These are phyloP conservation scores for Citrus australasica DNA, from an alignment of 345 rosid species.

Conservation along the genomic window DNA sequence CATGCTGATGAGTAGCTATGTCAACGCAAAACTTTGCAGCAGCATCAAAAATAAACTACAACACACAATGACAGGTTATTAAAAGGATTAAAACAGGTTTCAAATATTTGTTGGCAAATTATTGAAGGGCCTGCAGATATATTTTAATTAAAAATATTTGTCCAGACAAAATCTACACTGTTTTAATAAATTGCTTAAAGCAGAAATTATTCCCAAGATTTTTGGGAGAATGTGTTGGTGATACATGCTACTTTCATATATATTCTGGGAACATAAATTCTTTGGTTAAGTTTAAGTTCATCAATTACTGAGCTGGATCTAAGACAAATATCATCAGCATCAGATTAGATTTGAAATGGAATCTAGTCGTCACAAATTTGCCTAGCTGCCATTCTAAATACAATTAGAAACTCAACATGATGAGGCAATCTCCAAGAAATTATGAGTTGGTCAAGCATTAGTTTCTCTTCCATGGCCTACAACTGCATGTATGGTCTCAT, in stretches of 20 bases:
- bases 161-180: background rate
- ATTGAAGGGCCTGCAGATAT: background rate
- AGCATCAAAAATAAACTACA: constrained; percentile 66
- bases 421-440: background rate
- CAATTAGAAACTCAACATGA: background rate
- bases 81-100: background rate
- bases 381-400: background rate
- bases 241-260: background rate
- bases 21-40: constrained; percentile 57
- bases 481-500: background rate
- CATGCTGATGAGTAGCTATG: constrained; percentile 72
- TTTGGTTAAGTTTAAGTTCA: background rate
- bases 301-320: background rate
- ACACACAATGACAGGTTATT: background rate
- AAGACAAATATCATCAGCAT: background rate
- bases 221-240: background rate
- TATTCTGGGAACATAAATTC: no score
- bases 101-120: background rate
- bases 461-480: background rate
- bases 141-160: background rate
- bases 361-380: background rate
- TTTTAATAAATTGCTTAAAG: background rate
- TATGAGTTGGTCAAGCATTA: background rate
- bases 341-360: background rate
- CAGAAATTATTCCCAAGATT: background rate